Percentiles rank a stretch among this genome's conserved stretches.
phyloP scores from a whole-genome alignment of 2,329 filamentous ascomycete species.

The Neofusicoccum sp. region DNA sequence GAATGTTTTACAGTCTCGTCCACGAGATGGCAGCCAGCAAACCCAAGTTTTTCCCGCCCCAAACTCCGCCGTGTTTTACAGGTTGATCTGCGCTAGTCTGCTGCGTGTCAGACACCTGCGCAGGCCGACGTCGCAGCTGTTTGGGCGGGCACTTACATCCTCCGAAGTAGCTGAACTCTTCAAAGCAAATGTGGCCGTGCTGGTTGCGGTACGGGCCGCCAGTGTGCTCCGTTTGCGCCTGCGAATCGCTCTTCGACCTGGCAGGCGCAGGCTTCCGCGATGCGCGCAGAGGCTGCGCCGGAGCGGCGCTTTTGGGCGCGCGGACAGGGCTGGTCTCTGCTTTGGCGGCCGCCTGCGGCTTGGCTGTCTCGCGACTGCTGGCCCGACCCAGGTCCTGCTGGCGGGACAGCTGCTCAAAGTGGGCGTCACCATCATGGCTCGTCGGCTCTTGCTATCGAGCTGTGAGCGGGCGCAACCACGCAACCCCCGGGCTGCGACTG shows the following conservation, averaged over 20 bases:
- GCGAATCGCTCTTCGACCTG: background rate
- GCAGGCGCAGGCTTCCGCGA: background rate
- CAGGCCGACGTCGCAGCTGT: slow-evolving; percentile 7
- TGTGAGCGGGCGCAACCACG: slow-evolving; percentile 14
- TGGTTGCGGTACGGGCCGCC: slow-evolving; percentile 18
- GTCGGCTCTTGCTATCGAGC: slow-evolving; percentile 8
- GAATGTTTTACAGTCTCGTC: slow-evolving; percentile 3
- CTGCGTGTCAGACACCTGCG: background rate
- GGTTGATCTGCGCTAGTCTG: slow-evolving; percentile 1
- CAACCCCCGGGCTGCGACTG: background rate
- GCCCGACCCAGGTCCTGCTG: background rate
- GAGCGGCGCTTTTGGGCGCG: background rate
- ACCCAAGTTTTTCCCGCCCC: background rate
- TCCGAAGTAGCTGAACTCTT: slow-evolving; percentile 18
- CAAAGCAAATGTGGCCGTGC: slow-evolving; percentile 20
- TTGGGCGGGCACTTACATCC: background rate
- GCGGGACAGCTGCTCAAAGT: background rate
- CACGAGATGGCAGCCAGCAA: background rate
- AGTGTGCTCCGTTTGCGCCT: background rate
- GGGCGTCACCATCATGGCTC: background rate
- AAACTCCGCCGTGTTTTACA: slow-evolving; percentile 16
- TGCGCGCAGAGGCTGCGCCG: background rate
- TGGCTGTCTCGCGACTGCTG: too few relatives aligned
- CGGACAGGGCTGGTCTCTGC: background rate
- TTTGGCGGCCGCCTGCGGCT: background rate